Base-by-base conservation (phyloP, 2,329 filamentous ascomycete species). In the Cylindrodendrum hubeiense region DNA sequence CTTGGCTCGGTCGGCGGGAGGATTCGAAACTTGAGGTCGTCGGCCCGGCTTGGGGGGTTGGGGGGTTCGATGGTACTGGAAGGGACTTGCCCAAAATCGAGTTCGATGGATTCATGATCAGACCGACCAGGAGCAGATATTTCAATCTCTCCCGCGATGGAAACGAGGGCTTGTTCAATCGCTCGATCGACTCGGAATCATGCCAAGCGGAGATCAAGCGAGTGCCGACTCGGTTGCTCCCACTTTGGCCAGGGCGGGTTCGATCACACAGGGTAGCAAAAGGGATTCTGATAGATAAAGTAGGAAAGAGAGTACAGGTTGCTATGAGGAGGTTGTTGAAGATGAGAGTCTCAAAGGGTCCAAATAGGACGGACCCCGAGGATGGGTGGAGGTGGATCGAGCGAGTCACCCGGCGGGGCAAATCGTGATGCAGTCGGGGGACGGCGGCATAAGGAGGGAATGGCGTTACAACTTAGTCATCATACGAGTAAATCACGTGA, bases 71-170 rank as follows among this genome's bases (percentile, higher is more conserved):
- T 44, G 82, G 74, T 58, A 81, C 69, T 54, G 85, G 80, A 69
- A 85, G 82, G 78, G 85, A 83, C 81, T 89, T 89, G 79, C 85
- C 86, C 79, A 75, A 60, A 66, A 60, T 75, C 28, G 75, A 66
- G 61, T 74, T 77, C 54, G 75, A 75, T 51, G 77, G 63, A 71
- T 74, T 81, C 79, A 81, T 80, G 60, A 71, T 76, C 68, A 65
- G 55, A 28, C 33, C n/a, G 22, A 26, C 15, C 22, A 50, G 52
- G 19, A 30, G 26, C 4, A 46, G 22, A 21, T 52, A 19, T 17
- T 19, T 44, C 58, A 43, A 57, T 28, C 41, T 46, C 21, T 26
- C 26, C 24, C 39, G 51, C 21, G 60, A 61, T 57, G 41, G 58
- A 59, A 53, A 58, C 34, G 52, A 60, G 17, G 21, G 51, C 41